Evolutionary conservation across 768 basidiomycete genomes (phyloP).

Genomic region (Tulasnella sp.): DNA sequence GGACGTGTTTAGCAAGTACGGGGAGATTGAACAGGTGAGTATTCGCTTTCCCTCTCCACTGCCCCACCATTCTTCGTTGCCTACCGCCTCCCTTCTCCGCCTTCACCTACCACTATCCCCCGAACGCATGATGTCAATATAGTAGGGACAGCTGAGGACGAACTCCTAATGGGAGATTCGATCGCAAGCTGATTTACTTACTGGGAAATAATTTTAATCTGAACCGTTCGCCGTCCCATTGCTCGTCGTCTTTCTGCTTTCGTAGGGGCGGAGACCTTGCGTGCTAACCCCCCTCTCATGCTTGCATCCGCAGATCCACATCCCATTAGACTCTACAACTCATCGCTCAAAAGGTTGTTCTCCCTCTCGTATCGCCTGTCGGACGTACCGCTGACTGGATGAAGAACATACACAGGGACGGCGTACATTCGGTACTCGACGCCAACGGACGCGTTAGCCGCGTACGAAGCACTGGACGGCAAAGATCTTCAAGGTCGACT

Average conservation of each 20-base stretch:
- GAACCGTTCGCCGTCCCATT: slow-evolving; percentile 20
- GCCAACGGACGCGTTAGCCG: slow-evolving; percentile 43
- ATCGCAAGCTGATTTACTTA: slow-evolving; percentile 34
- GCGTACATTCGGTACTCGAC: slow-evolving; percentile 46
- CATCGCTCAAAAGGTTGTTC: slow-evolving; percentile 35
- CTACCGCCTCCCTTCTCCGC: too few relatives aligned
- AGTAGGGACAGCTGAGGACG: slow-evolving; percentile 50
- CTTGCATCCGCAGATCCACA: slow-evolving; percentile 35
- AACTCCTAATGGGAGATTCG: slow-evolving; percentile 35
- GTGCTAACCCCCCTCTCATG: neutral
- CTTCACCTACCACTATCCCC: neutral
- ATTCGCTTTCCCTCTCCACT: neutral
- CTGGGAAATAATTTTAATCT: slow-evolving; percentile 29
- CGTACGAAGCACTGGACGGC: slow-evolving; percentile 69
- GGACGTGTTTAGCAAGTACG: slow-evolving; percentile 54
- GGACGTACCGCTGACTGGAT: neutral
- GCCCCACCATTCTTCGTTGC: too few relatives aligned
- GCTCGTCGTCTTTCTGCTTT: neutral
- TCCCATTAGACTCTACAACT: slow-evolving; percentile 39
- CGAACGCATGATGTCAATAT: slow-evolving; percentile 33
- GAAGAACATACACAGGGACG: slow-evolving; percentile 25
- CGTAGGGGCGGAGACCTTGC: too few relatives aligned
- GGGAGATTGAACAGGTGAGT: slow-evolving; percentile 66
- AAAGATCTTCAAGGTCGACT: slow-evolving; percentile 85
- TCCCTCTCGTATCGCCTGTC: neutral